Conservation (phyloP, 306 rosid species). For the Casuarina glauca region DNA sequence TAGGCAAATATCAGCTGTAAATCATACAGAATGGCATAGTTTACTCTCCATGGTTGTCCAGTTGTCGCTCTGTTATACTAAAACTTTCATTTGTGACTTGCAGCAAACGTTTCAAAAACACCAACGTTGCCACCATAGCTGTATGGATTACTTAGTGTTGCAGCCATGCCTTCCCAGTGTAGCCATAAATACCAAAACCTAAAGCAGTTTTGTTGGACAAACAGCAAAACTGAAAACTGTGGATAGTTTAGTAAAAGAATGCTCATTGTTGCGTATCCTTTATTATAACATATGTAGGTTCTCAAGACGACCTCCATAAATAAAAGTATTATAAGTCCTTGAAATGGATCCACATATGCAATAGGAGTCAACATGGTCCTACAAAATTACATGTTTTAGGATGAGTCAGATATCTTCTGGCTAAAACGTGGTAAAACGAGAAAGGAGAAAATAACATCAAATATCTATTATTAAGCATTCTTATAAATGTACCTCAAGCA, state of each 20-base stretch:
- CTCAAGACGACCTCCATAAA: neutral
- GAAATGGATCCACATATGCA: neutral
- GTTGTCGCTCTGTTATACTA: neutral
- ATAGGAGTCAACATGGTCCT: slow-evolving; percentile 25
- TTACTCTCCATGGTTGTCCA: neutral
- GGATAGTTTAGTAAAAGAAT: neutral
- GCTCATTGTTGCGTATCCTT: neutral
- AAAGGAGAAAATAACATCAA: neutral
- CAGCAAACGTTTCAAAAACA: neutral
- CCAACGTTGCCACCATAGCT: neutral
- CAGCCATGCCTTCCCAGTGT: neutral
- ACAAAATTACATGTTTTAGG: slow-evolving; percentile 10
- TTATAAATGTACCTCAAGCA: slow-evolving; percentile 69
- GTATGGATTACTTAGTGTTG: neutral
- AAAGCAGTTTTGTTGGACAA: neutral
- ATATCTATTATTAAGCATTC: neutral
- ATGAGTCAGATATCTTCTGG: slow-evolving; percentile 7
- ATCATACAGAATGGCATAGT: neutral
- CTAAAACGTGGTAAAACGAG: slow-evolving; percentile 1
- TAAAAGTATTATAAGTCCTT: neutral
- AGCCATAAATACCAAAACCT: neutral
- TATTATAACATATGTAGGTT: neutral
- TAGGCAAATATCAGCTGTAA: neutral
- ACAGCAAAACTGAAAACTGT: neutral
- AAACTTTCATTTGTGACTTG: neutral